Evolutionary conservation across 2,329 filamentous ascomycete species (phyloP).

Genomic region (Fusarium begoniae): DNA sequence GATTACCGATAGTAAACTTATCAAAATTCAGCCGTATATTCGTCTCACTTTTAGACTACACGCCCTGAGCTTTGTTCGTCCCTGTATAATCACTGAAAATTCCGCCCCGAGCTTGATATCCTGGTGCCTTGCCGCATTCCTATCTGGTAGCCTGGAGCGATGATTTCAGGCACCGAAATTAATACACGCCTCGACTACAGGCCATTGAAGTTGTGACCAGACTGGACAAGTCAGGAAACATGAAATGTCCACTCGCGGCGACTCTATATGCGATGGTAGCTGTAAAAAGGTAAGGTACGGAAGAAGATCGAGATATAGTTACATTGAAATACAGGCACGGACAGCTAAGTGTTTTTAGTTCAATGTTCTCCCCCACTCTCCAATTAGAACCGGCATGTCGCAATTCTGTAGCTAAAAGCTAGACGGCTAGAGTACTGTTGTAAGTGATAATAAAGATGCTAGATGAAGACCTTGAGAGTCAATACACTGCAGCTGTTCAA

Average conservation of each 20-base stretch:
- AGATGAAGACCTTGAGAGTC: not conserved
- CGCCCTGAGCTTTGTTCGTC: not conserved
- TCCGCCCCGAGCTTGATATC: not conserved
- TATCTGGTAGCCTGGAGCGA: not conserved
- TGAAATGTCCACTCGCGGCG: not conserved
- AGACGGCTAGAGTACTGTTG: not conserved
- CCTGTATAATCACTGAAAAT: not conserved
- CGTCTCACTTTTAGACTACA: not conserved
- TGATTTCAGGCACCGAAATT: not conserved
- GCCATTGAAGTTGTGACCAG: not conserved
- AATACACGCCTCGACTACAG: not conserved
- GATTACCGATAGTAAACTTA: not conserved
- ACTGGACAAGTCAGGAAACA: not conserved
- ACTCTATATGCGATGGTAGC: not conserved
- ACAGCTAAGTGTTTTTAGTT: not conserved
- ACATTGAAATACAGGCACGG: not conserved
- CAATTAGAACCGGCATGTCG: not conserved
- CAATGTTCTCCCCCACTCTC: not conserved
- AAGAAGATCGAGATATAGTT: not conserved
- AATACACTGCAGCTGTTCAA: not conserved
- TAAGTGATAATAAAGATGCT: not conserved
- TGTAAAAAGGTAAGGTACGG: not conserved
- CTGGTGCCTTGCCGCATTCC: not conserved
- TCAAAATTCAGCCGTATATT: not conserved
- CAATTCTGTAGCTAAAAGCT: not conserved